Evolutionary conservation across 2,329 filamentous ascomycete species (phyloP), one percentile per base, ranked within the genome.

Genomic region (Fusarium verticillioides): DNA sequence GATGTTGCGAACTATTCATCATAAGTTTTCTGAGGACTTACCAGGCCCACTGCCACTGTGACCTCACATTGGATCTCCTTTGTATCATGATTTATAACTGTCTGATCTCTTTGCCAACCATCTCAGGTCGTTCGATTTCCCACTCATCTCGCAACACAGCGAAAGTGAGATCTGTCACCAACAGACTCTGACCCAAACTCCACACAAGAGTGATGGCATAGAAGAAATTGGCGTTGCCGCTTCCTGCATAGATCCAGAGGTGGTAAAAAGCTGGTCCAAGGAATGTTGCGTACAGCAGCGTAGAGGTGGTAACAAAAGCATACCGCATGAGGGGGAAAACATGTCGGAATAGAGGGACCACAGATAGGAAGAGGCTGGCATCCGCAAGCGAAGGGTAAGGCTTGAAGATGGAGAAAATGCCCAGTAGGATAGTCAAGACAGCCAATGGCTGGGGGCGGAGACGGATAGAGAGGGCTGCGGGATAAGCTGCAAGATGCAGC

Each of bases 131-230:
- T 79, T 98, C 94, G 9, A 94, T 89, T 82, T 99, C 96, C 92
- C 95, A 95, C 82, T 99, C 96, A 78, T 99, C 96, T 66, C 96
- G 87, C 69, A 99, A 85, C 10, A 95, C 91, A 0, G 96, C 95
- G 83, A 97, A 98, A 5, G 97, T 87, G 60, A 94, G 87, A 80
- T 99, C 96, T 16, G 94, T 94, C 11, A 98, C 89, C 36, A 99
- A 85, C 70, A 99, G 87, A 42, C 95, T 95, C 75, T 97, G 87
- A 0, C 94, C 96, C 30, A 99, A 82, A 79, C 94, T 97, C 96
- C 96, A 99, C 1, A 99, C 96, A n/a, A 99, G 85, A 0, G 96
- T 99, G 78, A 99, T 98, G 74, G 96, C 96, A 80, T 99, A 99
- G 84, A 99, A 99, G 85, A 99, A 99, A 81, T 99, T 99, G 66